Base-by-base conservation (phyloP, 129 eudicot species). In the Smallanthus sonchifolius region DNA sequence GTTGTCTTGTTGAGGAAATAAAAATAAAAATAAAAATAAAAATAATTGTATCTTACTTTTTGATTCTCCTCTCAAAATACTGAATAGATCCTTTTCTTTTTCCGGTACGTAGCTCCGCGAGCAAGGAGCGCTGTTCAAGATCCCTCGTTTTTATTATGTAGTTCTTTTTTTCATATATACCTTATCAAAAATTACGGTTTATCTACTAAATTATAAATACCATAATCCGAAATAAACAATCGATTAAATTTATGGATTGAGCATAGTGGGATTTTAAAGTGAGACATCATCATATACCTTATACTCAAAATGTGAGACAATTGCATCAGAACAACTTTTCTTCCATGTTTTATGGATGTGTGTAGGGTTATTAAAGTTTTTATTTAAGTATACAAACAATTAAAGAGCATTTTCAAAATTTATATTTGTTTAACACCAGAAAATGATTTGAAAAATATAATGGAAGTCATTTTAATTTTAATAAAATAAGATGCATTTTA, bases 301-400 rank as follows among this genome's bases (percentile, higher is more conserved):
- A 67, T 20, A 9, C 79, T 19, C 52, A 35, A 64, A 38, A 63
- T 48, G 48, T 35, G 64, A 17, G 65, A 36, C 79, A 75, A 63
- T 35, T 48, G 24, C 61, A 63, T 62, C 14, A 48, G 30, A 67
- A 56, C 61, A 68, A 44, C 75, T 42, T 57, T 69, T 32, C 43
- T 38, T 45, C 70, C 69, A 59, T 75, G 79, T 76, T 76, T 66
- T 67, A 34, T 40, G 80, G 67, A 75, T 76, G 14, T 37, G 2
- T 47, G 80, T 78, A 45, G 82, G 77, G 72, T 61, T 48, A 24
- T 28, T 60, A 39, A 38, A 32, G 48, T 32, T 47, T 60, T 62
- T 38, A 68, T 55, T 38, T 42, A 55, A 69, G 40, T 24, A 42
- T 3, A 36, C 9, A 51, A 24, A 14, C 13, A 65, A 3, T 39